Evolutionary conservation across 2,329 filamentous ascomycete species (phyloP), one percentile per base, ranked within the genome.

Genomic region (Pseudohalonectria lignicola): DNA sequence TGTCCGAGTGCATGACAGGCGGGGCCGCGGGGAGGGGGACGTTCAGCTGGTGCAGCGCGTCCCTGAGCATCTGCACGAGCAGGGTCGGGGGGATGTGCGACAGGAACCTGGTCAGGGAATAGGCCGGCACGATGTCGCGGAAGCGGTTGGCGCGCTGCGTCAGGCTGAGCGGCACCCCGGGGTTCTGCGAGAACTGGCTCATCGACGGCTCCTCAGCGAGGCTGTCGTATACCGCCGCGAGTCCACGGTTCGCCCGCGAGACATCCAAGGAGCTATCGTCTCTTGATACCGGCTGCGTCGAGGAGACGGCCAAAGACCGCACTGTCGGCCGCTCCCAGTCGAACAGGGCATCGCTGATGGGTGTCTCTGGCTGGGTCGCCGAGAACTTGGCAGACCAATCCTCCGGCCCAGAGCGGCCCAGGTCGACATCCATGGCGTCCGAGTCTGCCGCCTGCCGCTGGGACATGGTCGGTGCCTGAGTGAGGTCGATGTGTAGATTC

Each of bases 61-160:
- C 83, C 49, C 76, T 71, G 16, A 98, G 67, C 55, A 90, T 79
- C 37, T 87, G 81, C 1, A 94, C 71, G 1, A 98, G 74, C 41
- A 90, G 72, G 12, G 74, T 64, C 5, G 86, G 67, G 2, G 86
- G 75, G 51, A 90, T 79, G 36, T 81, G 75, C 1, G 88, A 95
- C 61, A 92, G 88, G 70, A 98, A 98, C 40, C 88, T 82, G 6
- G 90, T 90, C 44, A 98, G 75, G 0, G 84, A 79, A 55, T 93
- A 84, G 7, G 82, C 70, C 0, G 92, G 93, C 31, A 95, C 77
- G 49, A 98, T 93, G 56, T 98, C 92, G 46, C 76, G 76, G 69
- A 96, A 98, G 32, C 74, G 77, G 21, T 83, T 82, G 4, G 92
- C 92, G 44, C 82, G 82, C 58, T 98, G 92, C 1, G 92, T 98